A percentile compares a stretch with the other conserved stretches of the same genome.
Evolutionary conservation across 768 basidiomycete species (phyloP).

Genomic region (Pleurotus citrinopileatus): DNA sequence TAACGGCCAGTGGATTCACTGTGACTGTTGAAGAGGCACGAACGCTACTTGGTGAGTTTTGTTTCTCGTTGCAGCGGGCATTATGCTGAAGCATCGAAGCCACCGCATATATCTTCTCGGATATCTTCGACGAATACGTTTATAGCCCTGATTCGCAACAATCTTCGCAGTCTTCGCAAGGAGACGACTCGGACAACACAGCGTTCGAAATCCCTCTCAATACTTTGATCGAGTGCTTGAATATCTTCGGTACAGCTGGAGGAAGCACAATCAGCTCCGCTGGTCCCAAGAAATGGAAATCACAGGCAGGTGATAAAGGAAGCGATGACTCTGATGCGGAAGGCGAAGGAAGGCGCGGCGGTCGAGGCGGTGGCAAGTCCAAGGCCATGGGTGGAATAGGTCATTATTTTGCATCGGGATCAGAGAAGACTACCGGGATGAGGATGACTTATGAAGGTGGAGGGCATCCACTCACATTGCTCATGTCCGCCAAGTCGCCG

Average conservation of each 20-base stretch:
- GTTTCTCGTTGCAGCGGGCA: not conserved
- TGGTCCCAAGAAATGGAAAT: constrained; percentile 47
- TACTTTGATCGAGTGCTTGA: constrained; percentile 85
- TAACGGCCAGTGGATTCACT: constrained; percentile 67
- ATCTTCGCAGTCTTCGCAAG: constrained; percentile 25
- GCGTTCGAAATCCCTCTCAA: constrained; percentile 84
- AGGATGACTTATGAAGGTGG: constrained; percentile 77
- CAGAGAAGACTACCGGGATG: constrained; percentile 78
- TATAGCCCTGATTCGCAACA: constrained; percentile 46
- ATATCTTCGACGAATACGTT: constrained; percentile 77
- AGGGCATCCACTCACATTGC: constrained; percentile 74
- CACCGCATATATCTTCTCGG: constrained; percentile 76
- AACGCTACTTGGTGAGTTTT: constrained; percentile 65
- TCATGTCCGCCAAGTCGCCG: constrained; percentile 57
- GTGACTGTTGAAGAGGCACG: constrained; percentile 86
- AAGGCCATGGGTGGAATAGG: constrained; percentile 40
- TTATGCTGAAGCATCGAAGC: constrained; percentile 40
- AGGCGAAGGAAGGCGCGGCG: constrained; percentile 33
- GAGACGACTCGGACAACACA: constrained; percentile 29
- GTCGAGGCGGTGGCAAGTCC: constrained; percentile 23
- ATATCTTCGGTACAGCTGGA: constrained; percentile 87
- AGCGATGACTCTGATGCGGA: constrained; percentile 39
- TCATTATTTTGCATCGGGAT: constrained; percentile 48
- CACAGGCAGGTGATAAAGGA: constrained; percentile 42
- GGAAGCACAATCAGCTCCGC: constrained; percentile 29